phyloP scores from a whole-genome alignment of 2,329 filamentous ascomycete species.

The Beauveria rudraprayagi region DNA sequence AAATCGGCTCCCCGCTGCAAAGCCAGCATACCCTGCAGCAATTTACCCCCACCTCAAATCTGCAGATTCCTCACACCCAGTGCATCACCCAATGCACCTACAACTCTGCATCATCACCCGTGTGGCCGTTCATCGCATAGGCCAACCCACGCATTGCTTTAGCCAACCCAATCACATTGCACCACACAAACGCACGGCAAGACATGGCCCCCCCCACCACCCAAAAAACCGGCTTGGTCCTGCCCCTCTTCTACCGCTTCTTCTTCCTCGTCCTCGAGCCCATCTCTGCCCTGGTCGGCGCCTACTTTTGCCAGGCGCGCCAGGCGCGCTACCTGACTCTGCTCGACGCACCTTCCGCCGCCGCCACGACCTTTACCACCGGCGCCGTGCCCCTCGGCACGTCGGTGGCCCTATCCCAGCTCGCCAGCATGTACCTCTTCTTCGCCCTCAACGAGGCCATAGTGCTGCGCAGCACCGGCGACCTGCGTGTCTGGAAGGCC shows the following conservation, averaged over 20 bases:
- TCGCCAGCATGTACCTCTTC: slow-evolving; percentile 70
- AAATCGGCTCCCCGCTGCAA: too few species aligned
- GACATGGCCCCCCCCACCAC: neutral
- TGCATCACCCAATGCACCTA: too few species aligned
- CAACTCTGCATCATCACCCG: too few species aligned
- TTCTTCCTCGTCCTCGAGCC: slow-evolving; percentile 72
- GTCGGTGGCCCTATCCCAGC: slow-evolving; percentile 61
- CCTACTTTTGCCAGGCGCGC: slow-evolving; percentile 42
- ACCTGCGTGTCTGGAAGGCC: slow-evolving; percentile 61
- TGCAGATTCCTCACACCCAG: too few species aligned
- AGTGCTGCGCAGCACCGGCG: slow-evolving; percentile 60
- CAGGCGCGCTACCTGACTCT: slow-evolving; percentile 53
- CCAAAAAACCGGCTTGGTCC: slow-evolving; percentile 28
- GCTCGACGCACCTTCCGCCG: slow-evolving; percentile 48
- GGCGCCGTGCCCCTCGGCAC: slow-evolving; percentile 47
- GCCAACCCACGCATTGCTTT: too few species aligned
- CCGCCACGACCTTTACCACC: slow-evolving; percentile 19
- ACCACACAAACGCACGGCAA: too few species aligned
- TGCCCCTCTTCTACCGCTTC: slow-evolving; percentile 56
- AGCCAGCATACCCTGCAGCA: too few species aligned
- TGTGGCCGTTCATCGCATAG: too few species aligned
- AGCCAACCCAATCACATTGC: too few species aligned
- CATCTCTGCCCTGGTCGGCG: slow-evolving; percentile 43
- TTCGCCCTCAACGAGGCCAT: slow-evolving; percentile 72
- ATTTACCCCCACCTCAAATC: too few species aligned